These are phyloP conservation scores for Falciphora oryzae DNA, from an alignment of 2,329 filamentous ascomycete species.

Conservation along the genomic window DNA sequence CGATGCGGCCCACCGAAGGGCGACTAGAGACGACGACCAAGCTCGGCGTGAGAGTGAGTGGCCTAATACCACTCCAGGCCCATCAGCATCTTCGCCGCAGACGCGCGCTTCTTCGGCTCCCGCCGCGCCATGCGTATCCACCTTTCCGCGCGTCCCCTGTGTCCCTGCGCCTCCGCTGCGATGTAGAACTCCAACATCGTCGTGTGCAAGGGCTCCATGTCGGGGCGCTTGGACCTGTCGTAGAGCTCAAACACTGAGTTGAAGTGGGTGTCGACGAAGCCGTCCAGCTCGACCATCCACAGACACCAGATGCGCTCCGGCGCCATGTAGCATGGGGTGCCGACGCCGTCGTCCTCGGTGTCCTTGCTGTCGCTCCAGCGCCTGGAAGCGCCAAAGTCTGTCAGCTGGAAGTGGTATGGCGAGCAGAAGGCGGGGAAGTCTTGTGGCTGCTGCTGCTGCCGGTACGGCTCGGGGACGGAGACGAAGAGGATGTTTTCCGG, in stretches of 20 bases:
- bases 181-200: neutral
- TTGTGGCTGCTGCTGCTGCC: too few relatives aligned
- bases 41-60: too few relatives aligned
- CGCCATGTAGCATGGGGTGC: neutral
- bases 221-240: too few relatives aligned
- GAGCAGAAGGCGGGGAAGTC: too few relatives aligned
- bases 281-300: neutral
- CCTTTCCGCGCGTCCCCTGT: neutral
- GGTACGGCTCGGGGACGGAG: too few relatives aligned
- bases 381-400: neutral
- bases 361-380: neutral
- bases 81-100: neutral
- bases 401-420: neutral
- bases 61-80: too few relatives aligned
- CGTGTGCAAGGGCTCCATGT: too few relatives aligned
- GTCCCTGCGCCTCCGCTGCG: neutral
- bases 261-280: neutral
- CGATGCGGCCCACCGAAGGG: too few relatives aligned
- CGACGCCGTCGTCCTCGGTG: neutral
- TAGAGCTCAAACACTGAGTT: too few relatives aligned
- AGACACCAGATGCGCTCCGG: neutral
- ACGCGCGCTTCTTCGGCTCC: neutral
- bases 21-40: too few relatives aligned
- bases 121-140: neutral
- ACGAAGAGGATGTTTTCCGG: neutral